phyloP scores from a whole-genome alignment of 176 grass and related monocot species.

The Cenchrus americanus region DNA sequence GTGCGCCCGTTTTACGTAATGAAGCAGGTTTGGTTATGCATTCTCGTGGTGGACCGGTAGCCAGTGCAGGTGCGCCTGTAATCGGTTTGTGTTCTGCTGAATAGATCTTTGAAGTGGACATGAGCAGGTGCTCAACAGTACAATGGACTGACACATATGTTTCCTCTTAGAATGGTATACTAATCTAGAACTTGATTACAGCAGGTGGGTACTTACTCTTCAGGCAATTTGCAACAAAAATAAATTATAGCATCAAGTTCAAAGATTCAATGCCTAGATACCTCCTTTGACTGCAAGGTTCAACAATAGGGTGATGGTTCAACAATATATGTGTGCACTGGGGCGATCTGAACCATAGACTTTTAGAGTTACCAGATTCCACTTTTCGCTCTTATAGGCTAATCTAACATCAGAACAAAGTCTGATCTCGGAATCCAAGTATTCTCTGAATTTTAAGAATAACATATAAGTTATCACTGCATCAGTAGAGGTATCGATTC shows the following conservation, averaged over 20 bases:
- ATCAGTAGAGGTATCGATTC: background rate
- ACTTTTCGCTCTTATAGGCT: background rate
- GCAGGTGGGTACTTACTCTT: slow-evolving; percentile 25
- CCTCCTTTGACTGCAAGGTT: slow-evolving; percentile 10
- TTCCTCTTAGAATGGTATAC: background rate
- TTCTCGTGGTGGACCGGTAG: slow-evolving; percentile 16
- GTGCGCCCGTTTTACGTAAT: background rate
- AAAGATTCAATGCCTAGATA: background rate
- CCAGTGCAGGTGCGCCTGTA: slow-evolving; percentile 38
- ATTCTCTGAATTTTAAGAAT: slow-evolving; percentile 26
- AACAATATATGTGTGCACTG: slow-evolving; percentile 11
- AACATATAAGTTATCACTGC: background rate
- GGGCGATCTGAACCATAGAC: slow-evolving; percentile 7
- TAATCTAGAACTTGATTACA: slow-evolving; percentile 19
- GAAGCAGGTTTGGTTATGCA: background rate
- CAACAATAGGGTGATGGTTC: slow-evolving; percentile 17
- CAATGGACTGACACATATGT: background rate
- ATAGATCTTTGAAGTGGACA: slow-evolving; percentile 19
- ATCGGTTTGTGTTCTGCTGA: slow-evolving; percentile 27
- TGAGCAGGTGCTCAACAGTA: slow-evolving; percentile 27
- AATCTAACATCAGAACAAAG: background rate
- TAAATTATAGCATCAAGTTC: background rate
- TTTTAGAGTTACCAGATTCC: slow-evolving; percentile 19
- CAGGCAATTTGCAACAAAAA: slow-evolving; percentile 9
- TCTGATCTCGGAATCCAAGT: background rate